A percentile compares a stretch with the other conserved stretches of the same genome.
phyloP scores from a whole-genome alignment of 139 green algal genomes.

The Asterochloris sp. region DNA sequence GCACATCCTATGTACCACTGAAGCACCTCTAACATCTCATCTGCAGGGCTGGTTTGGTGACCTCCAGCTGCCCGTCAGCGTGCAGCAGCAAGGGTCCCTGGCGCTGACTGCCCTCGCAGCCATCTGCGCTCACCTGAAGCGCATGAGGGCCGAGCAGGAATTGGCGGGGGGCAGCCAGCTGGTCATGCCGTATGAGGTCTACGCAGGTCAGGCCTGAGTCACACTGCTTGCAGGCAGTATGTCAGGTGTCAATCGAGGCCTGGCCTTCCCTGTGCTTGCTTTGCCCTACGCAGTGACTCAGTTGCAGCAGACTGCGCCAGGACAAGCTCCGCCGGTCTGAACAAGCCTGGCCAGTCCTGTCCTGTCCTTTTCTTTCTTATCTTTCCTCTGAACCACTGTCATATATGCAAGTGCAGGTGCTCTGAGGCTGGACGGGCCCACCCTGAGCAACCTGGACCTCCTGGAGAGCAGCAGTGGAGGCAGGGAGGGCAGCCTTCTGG shows the following conservation, averaged over 20 bases:
- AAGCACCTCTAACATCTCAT: too few relatives aligned
- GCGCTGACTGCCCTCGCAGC: conserved; percentile 27
- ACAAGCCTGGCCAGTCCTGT: not conserved
- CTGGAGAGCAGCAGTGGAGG: conserved; percentile 83
- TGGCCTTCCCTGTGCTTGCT: too few relatives aligned
- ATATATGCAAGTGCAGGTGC: conserved; percentile 7
- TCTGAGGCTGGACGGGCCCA: conserved; percentile 80
- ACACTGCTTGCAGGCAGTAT: not conserved
- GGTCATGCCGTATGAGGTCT: conserved; percentile 24
- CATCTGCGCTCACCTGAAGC: conserved; percentile 18
- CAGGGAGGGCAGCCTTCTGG: conserved; percentile 73
- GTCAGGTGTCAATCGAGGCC: too few relatives aligned
- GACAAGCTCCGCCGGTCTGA: too few relatives aligned
- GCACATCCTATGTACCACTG: too few relatives aligned
- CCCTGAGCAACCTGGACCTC: conserved; percentile 91
- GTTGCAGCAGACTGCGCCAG: too few relatives aligned
- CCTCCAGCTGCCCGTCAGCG: conserved; percentile 6
- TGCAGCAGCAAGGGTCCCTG: not conserved
- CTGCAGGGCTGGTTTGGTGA: not conserved
- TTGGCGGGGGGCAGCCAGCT: conserved; percentile 19
- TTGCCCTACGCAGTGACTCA: too few relatives aligned
- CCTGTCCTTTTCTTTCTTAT: not conserved
- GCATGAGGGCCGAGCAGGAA: conserved; percentile 19
- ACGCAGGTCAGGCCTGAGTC: too few relatives aligned
- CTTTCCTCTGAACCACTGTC: not conserved